Conservation (phyloP, 441 rosid species). For the Jatropha podagrica region DNA sequence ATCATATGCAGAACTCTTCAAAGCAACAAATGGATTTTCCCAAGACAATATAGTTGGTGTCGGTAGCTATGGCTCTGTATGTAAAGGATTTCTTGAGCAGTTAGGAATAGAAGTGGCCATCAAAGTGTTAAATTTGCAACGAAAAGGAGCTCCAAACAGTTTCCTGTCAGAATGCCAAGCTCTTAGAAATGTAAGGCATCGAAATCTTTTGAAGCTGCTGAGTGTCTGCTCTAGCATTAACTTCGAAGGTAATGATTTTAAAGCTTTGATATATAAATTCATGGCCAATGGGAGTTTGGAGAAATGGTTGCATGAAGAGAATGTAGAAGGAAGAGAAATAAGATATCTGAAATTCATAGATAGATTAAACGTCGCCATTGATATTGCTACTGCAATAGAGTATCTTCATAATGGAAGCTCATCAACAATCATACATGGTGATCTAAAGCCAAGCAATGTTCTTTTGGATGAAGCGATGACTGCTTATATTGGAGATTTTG, state of each 20-base stretch:
- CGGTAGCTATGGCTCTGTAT: too few relatives aligned
- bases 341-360: background rate
- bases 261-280: constrained; percentile 14
- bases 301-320: background rate
- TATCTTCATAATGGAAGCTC: background rate
- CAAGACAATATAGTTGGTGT: too few relatives aligned
- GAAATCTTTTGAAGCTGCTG: background rate
- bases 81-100: too few relatives aligned
- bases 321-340: background rate
- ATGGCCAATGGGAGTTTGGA: constrained; percentile 17
- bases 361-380: background rate
- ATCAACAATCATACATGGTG: constrained; percentile 15
- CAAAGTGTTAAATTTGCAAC: too few relatives aligned
- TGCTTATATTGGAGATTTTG: constrained; percentile 6
- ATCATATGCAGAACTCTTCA: too few relatives aligned
- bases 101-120: too few relatives aligned
- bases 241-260: background rate
- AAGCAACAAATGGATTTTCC: too few relatives aligned
- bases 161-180: constrained; percentile 3
- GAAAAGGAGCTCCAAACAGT: background rate
- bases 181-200: background rate
- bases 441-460: constrained; percentile 2
- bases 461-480: constrained; percentile 5
- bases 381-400: background rate
- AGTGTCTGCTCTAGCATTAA: background rate